Percentiles rank a stretch among this genome's conserved stretches.
Conservation (phyloP, 495 filamentous ascomycete species). For the Podospora didyma region DNA sequence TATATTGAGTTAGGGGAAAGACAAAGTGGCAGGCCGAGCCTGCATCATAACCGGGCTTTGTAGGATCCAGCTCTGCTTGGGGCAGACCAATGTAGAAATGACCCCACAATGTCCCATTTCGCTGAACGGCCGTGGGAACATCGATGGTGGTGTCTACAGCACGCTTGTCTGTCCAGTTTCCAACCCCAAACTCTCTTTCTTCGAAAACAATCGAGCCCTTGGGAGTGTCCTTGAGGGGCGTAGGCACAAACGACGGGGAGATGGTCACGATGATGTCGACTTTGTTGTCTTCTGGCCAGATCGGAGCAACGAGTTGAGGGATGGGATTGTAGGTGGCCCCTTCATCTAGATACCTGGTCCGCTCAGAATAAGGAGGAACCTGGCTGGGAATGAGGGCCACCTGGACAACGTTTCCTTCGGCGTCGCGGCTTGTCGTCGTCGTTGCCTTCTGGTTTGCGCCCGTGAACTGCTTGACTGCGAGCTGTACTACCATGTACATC, state of each 20-base stretch:
- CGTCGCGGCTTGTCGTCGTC: slow-evolving; percentile 38
- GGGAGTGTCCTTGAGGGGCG: slow-evolving; percentile 56
- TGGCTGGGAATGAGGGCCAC: slow-evolving; percentile 40
- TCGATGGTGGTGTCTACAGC: slow-evolving; percentile 71
- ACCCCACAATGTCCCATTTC: slow-evolving; percentile 90
- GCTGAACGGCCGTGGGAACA: slow-evolving; percentile 75
- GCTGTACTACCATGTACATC: slow-evolving; percentile 44
- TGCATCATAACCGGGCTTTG: slow-evolving; percentile 63
- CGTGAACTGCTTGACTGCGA: slow-evolving; percentile 41
- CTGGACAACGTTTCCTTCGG: slow-evolving; percentile 42
- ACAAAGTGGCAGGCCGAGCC: slow-evolving; percentile 75
- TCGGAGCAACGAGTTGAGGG: slow-evolving; percentile 75
- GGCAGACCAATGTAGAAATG: slow-evolving; percentile 84
- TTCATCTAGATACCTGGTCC: slow-evolving; percentile 54
- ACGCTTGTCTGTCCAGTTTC: slow-evolving; percentile 75
- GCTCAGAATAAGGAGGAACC: slow-evolving; percentile 63
- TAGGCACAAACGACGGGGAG: slow-evolving; percentile 66
- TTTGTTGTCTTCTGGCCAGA: slow-evolving; percentile 75
- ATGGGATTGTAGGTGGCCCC: slow-evolving; percentile 65
- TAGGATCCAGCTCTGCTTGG: slow-evolving; percentile 72
- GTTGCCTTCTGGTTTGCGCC: slow-evolving; percentile 45
- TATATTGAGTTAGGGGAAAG: slow-evolving; percentile 81
- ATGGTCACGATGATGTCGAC: slow-evolving; percentile 86
- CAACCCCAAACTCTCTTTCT: slow-evolving; percentile 78
- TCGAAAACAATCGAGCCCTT: slow-evolving; percentile 61